Percentiles rank a stretch among this genome's conserved stretches.
These are phyloP conservation scores for Cutaneotrichosporon mucoides DNA, from an alignment of 1,284 basidiomycete genomes.

Conservation along the genomic window DNA sequence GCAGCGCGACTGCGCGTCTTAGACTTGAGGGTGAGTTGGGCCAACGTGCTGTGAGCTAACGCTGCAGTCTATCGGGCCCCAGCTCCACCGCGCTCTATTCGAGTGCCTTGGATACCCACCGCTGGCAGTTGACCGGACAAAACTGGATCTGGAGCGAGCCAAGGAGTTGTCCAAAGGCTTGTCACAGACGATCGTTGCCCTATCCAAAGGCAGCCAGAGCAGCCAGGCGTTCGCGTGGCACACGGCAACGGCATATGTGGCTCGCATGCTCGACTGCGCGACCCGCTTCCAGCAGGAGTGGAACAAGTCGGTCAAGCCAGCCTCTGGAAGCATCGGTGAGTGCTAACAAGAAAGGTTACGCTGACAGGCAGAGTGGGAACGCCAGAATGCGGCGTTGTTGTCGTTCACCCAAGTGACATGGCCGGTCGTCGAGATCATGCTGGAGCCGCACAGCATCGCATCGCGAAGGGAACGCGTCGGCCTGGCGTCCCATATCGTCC, in stretches of 20 bases:
- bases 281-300: conserved; percentile 8
- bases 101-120: conserved; percentile 9
- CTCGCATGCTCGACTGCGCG: conserved; percentile 15
- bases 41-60: no score
- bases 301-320: conserved; percentile 1
- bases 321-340: conserved; percentile 5
- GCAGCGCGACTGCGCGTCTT: conserved; percentile 18
- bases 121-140: neutral
- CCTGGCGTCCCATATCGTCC: conserved; percentile 17
- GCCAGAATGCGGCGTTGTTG: conserved; percentile 24
- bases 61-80: conserved; percentile 7
- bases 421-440: conserved; percentile 24
- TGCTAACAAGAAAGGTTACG: neutral
- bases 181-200: conserved; percentile 16
- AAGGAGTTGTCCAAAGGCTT: conserved; percentile 14
- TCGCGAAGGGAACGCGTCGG: conserved; percentile 4
- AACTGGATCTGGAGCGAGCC: neutral
- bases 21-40: conserved; percentile 21
- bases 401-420: conserved; percentile 22
- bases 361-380: conserved; percentile 16
- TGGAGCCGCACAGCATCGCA: conserved; percentile 4
- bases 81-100: conserved; percentile 11
- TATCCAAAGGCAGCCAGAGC: conserved; percentile 20
- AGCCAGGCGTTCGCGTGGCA: conserved; percentile 19
- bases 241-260: conserved; percentile 17